Evolutionary conservation across 768 basidiomycete species (phyloP).

Genomic region (Mycena latifolia): DNA sequence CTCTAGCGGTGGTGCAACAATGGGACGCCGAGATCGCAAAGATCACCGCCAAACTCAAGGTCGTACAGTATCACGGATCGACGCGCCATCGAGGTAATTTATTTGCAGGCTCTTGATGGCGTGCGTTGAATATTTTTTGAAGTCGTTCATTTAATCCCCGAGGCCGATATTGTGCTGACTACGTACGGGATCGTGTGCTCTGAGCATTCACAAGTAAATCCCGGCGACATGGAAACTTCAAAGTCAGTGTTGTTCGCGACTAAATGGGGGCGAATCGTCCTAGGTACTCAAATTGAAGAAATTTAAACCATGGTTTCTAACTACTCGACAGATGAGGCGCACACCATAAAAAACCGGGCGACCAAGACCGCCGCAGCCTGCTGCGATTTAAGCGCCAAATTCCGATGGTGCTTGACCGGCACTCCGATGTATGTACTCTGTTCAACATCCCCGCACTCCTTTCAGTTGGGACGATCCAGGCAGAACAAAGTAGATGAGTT

Average conservation of each 20-base stretch:
- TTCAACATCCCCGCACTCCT: not conserved
- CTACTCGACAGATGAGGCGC: conserved; percentile 80
- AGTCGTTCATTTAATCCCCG: conserved; percentile 69
- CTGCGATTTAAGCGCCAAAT: conserved; percentile 78
- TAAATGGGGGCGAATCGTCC: conserved; percentile 89
- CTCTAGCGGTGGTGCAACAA: conserved; percentile 88
- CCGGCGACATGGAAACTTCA: not conserved
- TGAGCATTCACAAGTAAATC: conserved; percentile 74
- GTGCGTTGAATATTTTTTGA: not conserved
- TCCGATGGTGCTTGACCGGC: conserved; percentile 90
- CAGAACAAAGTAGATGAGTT: conserved; percentile 30
- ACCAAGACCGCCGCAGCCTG: conserved; percentile 85
- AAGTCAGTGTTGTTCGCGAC: conserved; percentile 76
- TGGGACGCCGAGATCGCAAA: conserved; percentile 90
- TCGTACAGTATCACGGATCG: conserved; percentile 87
- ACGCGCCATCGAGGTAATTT: conserved; percentile 73
- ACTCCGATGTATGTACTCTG: conserved; percentile 73
- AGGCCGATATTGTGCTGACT: conserved; percentile 82
- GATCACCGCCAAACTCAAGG: conserved; percentile 66
- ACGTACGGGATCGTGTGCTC: conserved; percentile 88
- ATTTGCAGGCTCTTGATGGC: not conserved
- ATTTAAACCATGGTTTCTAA: not conserved
- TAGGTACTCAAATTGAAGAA: conserved; percentile 62
- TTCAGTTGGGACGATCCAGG: not conserved
- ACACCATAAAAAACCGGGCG: conserved; percentile 90